Evolutionary conservation across 2,329 filamentous ascomycete genomes (phyloP).

Genomic region (Arachnopeziza araneosa): DNA sequence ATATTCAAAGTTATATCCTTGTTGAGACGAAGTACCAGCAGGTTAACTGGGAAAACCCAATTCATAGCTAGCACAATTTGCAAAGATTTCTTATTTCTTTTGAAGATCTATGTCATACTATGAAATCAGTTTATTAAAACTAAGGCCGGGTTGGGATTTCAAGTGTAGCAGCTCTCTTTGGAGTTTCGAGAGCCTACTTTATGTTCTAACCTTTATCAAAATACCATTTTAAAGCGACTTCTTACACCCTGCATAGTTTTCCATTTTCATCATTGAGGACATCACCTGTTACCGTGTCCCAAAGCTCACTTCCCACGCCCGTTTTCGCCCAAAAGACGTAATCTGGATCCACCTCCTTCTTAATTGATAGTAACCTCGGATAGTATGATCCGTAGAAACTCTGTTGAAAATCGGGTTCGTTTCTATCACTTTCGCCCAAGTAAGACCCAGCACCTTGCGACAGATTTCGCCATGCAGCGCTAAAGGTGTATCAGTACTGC

Average conservation of each 20-base stretch:
- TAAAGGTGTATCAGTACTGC: constrained; percentile 1
- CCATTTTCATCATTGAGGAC: constrained; percentile 14
- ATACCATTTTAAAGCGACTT: not conserved
- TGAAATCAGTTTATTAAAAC: too few relatives aligned
- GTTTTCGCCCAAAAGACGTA: constrained; percentile 15
- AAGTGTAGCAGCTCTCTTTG: too few relatives aligned
- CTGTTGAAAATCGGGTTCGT: constrained; percentile 15
- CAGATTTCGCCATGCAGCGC: constrained; percentile 10
- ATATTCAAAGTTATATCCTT: too few relatives aligned
- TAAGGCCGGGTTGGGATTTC: too few relatives aligned
- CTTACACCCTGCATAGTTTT: constrained; percentile 11
- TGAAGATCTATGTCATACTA: too few relatives aligned
- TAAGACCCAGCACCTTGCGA: constrained; percentile 10
- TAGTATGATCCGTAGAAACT: constrained; percentile 36
- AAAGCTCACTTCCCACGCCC: constrained; percentile 15
- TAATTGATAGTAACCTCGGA: constrained; percentile 11
- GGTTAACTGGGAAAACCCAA: too few relatives aligned
- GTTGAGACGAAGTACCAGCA: too few relatives aligned
- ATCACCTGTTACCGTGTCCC: constrained; percentile 8
- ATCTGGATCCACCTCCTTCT: constrained; percentile 14
- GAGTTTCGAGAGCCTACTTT: too few relatives aligned
- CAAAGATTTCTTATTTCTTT: too few relatives aligned
- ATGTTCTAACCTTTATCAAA: not conserved
- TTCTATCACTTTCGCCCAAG: constrained; percentile 12
- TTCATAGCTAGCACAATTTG: too few relatives aligned